These are phyloP conservation scores for Vanderwaltozyma verrucispora DNA, from an alignment of 805 yeast species.

Conservation along the genomic window DNA sequence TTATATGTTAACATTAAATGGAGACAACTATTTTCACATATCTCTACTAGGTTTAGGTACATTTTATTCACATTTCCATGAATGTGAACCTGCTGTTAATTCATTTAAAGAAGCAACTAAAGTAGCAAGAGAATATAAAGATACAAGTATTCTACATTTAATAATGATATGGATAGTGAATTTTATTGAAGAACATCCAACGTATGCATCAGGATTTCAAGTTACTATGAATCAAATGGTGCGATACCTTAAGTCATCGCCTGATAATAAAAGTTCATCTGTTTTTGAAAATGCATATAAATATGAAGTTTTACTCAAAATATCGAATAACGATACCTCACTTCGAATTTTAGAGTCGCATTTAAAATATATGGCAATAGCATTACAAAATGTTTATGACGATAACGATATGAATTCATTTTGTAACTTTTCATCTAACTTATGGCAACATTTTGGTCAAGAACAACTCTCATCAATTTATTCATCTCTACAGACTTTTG, in stretches of 20 bases:
- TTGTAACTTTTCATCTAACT: constrained; percentile 2
- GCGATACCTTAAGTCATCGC: constrained; percentile 35
- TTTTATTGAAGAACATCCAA: constrained; percentile 60
- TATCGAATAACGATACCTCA: constrained; percentile 42
- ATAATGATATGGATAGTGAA: constrained; percentile 66
- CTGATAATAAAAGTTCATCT: constrained; percentile 20
- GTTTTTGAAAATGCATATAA: constrained; percentile 49
- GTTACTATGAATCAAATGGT: constrained; percentile 56
- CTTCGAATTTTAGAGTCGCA: constrained; percentile 42
- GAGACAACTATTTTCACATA: constrained; percentile 60
- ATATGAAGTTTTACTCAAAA: constrained; percentile 47
- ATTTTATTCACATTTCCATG: constrained; percentile 57
- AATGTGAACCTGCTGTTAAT: constrained; percentile 56
- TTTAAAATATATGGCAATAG: constrained; percentile 44
- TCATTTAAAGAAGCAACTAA: constrained; percentile 81
- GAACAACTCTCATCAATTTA: constrained; percentile 10
- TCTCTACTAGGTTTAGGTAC: constrained; percentile 66
- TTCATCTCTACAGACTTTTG: background rate
- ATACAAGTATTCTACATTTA: constrained; percentile 58
- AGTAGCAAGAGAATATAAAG: constrained; percentile 80
- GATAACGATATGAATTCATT: background rate
- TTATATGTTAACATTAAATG: constrained; percentile 59
- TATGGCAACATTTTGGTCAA: constrained; percentile 19
- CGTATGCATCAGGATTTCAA: constrained; percentile 39
- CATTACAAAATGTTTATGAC: constrained; percentile 34